phyloP scores from a whole-genome alignment of 768 basidiomycete species.

The Tephrocybe sp. region DNA sequence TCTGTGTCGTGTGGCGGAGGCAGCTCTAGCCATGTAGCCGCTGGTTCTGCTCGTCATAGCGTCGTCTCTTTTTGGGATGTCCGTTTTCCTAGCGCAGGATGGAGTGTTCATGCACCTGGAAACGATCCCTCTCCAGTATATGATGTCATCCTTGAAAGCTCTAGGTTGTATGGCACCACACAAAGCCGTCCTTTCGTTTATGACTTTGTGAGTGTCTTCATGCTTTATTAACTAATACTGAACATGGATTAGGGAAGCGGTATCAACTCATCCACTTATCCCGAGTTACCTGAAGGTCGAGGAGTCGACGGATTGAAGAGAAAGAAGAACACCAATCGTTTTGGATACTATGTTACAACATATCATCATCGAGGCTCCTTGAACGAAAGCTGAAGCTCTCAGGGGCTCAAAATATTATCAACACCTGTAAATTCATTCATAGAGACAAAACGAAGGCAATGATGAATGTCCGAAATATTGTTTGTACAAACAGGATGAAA shows the following conservation, averaged over 20 bases:
- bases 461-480: constrained; percentile 14
- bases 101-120: constrained; percentile 79
- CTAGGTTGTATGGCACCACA: constrained; percentile 75
- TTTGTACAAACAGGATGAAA: constrained; percentile 15
- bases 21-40: constrained; percentile 59
- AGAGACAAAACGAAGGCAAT: constrained; percentile 4
- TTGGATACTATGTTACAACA: constrained; percentile 52
- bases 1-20: constrained; percentile 75
- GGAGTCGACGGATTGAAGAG: constrained; percentile 29
- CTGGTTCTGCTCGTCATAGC: constrained; percentile 74
- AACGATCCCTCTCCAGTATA: constrained; percentile 82
- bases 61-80: constrained; percentile 84
- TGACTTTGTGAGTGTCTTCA: constrained; percentile 56
- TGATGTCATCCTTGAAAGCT: constrained; percentile 68
- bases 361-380: constrained; percentile 26
- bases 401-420: neutral
- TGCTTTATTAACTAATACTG: neutral
- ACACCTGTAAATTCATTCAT: neutral
- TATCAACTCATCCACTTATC: constrained; percentile 54
- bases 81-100: constrained; percentile 56
- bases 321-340: constrained; percentile 28
- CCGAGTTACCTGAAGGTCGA: constrained; percentile 19
- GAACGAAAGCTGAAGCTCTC: constrained; percentile 5
- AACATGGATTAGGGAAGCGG: constrained; percentile 47
- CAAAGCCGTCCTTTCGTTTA: constrained; percentile 75